Base-by-base conservation (phyloP, 2,329 filamentous ascomycete genomes). In the Colletotrichum lentis region DNA sequence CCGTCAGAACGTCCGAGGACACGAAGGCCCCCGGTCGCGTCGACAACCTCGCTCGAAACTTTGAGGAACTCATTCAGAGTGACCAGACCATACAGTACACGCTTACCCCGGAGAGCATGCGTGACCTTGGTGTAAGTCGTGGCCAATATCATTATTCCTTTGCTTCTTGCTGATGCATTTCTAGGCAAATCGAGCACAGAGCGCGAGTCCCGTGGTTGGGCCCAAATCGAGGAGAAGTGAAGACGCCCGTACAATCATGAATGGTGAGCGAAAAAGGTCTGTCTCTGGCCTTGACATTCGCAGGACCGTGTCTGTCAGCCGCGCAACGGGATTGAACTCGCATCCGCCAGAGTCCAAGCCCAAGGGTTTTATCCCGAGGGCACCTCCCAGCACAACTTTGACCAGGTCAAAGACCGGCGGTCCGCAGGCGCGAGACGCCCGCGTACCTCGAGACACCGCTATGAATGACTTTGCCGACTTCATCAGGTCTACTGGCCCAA, bases 21-120 rank as follows among this genome's bases (percentile, higher is more conserved):
- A 85, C 82, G 71, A 76, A 74, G 41, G 78, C 78, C 27, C 75
- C 76, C 20, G 83, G 75, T 64, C 81, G 80, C 6, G 79, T 82
- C 7, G 86, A 87, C 53, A 86, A 90, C 66, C 86, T 90, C 56
- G 86, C 87, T 11, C 87, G 86, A 54, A 88, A 91, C 72, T 90
- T 96, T 73, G 92, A 96, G 74, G 86, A 94, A 72, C 83, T 95
- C 58, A 94, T 96, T 70, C 88, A 92, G 64, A 94, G 92, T 76
- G 90, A 93, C 73, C 88, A 94, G 75, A 95, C 92, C 1, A 89
- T 95, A 50, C 92, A 92, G 73, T 95, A 91, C 76, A 95, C 92
- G 1, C 82, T 95, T 35, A 96, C 92, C 0, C 92, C 92, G 0
- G 89, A 91, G 74, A 92, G 85, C 72, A 92, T 95, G 86, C 89